Conservation (phyloP, 495 filamentous ascomycete species). For the Sabuloglossum arenarium region DNA sequence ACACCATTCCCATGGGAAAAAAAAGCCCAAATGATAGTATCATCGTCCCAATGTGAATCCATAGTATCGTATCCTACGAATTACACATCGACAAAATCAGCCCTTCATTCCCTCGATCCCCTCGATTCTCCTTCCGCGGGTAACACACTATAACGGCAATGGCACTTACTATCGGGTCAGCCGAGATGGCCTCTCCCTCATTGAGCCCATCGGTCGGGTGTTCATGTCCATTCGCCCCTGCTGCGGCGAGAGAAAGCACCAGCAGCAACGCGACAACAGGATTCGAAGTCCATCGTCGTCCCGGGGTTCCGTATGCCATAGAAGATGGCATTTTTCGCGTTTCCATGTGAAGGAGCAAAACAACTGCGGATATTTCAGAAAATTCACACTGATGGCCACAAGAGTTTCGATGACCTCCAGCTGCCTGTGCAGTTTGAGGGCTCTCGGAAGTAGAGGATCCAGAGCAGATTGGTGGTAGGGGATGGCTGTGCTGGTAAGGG, state of each 20-base stretch:
- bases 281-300: background rate
- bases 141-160: background rate
- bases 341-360: too few relatives aligned
- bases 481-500: too few relatives aligned
- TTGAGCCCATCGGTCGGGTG: conserved; percentile 54
- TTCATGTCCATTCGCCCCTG: conserved; percentile 36
- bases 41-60: conserved; percentile 87
- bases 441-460: too few relatives aligned
- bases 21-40: conserved; percentile 70
- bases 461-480: too few relatives aligned
- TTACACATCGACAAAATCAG: background rate
- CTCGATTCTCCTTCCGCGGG: background rate
- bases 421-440: too few relatives aligned
- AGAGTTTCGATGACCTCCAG: too few relatives aligned
- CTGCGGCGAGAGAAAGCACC: conserved; percentile 3
- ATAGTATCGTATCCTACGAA: conserved; percentile 59
- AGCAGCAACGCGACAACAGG: background rate
- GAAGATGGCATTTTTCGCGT: too few relatives aligned
- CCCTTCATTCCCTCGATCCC: background rate
- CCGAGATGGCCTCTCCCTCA: conserved; percentile 54
- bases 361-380: too few relatives aligned
- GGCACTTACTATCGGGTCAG: conserved; percentile 61
- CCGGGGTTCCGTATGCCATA: background rate
- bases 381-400: too few relatives aligned
- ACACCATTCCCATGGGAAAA: conserved; percentile 88